phyloP scores from a whole-genome alignment of 495 filamentous ascomycete species.

The Staphylotrichum tortipilum region DNA sequence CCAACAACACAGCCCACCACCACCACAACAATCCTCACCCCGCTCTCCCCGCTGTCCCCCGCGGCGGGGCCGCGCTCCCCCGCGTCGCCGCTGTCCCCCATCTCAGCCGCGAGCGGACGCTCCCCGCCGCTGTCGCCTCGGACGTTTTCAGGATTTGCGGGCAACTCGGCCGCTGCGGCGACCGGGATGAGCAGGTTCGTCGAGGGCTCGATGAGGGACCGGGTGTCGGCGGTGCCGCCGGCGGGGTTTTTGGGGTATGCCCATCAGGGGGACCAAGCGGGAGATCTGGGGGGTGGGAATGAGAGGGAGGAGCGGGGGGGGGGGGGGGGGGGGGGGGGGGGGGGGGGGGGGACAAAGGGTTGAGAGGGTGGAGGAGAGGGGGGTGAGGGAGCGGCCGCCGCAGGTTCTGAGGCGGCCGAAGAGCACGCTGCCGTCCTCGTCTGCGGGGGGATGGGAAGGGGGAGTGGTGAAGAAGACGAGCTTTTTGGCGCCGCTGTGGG shows the following conservation, averaged over 20 bases:
- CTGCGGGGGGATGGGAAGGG: conserved; percentile 2
- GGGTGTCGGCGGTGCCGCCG: conserved; percentile 59
- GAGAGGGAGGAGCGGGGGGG: background rate
- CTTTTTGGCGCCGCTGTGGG: conserved; percentile 28
- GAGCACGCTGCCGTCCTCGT: no score
- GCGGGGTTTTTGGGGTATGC: conserved; percentile 48
- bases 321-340: background rate
- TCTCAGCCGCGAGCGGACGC: background rate
- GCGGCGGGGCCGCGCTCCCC: no score
- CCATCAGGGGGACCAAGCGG: background rate
- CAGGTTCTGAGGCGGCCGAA: no score
- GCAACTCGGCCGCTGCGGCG: conserved; percentile 2
- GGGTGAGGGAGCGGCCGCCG: background rate
- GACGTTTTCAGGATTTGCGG: no score
- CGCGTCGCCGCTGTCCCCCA: background rate
- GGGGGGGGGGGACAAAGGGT: background rate
- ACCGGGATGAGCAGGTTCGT: conserved; percentile 43
- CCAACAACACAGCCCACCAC: background rate
- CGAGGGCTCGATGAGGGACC: conserved; percentile 72
- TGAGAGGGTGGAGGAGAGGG: background rate
- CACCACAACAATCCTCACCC: background rate
- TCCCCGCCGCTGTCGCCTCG: background rate
- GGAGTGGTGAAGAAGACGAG: conserved; percentile 7
- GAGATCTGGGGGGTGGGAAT: background rate
- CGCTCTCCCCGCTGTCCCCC: no score